Base-by-base conservation (phyloP, 768 basidiomycete species). In the Mrakia gelida region DNA sequence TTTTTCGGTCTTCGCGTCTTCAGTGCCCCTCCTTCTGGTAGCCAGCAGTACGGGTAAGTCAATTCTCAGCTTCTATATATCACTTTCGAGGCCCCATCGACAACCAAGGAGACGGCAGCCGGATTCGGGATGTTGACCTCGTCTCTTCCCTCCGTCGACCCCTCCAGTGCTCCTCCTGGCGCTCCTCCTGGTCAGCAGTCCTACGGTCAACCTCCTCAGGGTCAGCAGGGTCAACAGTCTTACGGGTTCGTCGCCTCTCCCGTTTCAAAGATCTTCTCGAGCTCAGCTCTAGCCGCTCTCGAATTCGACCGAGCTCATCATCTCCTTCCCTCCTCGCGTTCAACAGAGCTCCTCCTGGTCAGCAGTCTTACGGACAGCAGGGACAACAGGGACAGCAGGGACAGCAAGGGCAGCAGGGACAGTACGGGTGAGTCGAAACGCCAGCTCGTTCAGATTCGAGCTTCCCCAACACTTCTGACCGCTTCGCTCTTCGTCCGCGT, bases 151-250 rank as follows among this genome's bases (percentile, higher is more conserved):
- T 32, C 61, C 15, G 7, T 61, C 18, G 2, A 13, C 32, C 9
- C 4, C 8, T 67, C 7, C 65, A 67, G 65, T 8, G 65, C 65
- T 34, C 65, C 65, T 32, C 34, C 65, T 10, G 65, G 65, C n/a
- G 13, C 28, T 30, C 65, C 65, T 30, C 65, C 65, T 23, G 61
- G 61, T 32, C 49, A 52, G 18, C 49, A 38, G 70, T 30, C 21
- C 2, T 71, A 45, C 43, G 70, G 70, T 9, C 70, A 71, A 56
- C 74, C 74, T 26, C 74, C 34, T 59, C 73, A 74, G 32, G 32
- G 38, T 30, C 65, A 67, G 63, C 63, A 65, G 65, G 65, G 65
- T 56, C 68, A 34, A 15, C 68, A 34, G 45, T 45, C 45, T 15
- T 45, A 45, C 45, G 45, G 45, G 45, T 45, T 10, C 45, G 45